Evolutionary conservation across 352 stramenopile genomes (phyloP), one percentile per base, ranked within the genome.

Genomic region (Nothophytophthora sp.): DNA sequence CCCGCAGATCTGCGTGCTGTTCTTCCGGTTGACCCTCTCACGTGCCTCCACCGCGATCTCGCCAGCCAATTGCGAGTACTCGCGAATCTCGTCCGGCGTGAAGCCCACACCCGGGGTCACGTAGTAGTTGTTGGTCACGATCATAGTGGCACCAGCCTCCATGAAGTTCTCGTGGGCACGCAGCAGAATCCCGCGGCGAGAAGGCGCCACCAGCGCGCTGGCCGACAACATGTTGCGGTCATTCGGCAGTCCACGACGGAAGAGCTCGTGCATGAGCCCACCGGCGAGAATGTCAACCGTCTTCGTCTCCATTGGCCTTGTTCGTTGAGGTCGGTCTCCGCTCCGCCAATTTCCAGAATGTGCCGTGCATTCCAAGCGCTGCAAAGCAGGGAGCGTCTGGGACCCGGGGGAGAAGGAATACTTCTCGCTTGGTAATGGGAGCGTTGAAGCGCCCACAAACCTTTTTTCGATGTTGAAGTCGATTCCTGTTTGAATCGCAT

Each of bases 151-250:
- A 3, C 90, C 92, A 2, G 88, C 84, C 13, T 81, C 44, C 11
- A 97, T 49, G 53, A 92, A 97, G 2, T 69, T 79, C 38, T 70
- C 49, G 43, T 97, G 79, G 16, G 84, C 83, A 8, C 87, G 39
- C 46, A 81, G 46, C 0, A 98, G 61, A 15, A 81, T 65, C 8
- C 70, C 55, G 60, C 97, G 78, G 63, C 88, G 82, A 36, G 86
- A 32, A 5, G 49, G 28, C 16, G 86, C 58, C 24, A 90, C 70
- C 19, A 98, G 55, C 22, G 89, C 90, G 50, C 75, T 90, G 1
- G 92, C 90, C 35, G 86, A 93, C 60, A 92, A 88, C 58, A 95
- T 93, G 69, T 94, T 96, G 44, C 89, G 82, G 67, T 97, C 88
- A 52, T 98, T 95, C 0, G 81, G 71, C 28, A 97, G 63, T 0